Conservation (phyloP, 2,329 filamentous ascomycete genomes). For the Fusarium sp. region DNA sequence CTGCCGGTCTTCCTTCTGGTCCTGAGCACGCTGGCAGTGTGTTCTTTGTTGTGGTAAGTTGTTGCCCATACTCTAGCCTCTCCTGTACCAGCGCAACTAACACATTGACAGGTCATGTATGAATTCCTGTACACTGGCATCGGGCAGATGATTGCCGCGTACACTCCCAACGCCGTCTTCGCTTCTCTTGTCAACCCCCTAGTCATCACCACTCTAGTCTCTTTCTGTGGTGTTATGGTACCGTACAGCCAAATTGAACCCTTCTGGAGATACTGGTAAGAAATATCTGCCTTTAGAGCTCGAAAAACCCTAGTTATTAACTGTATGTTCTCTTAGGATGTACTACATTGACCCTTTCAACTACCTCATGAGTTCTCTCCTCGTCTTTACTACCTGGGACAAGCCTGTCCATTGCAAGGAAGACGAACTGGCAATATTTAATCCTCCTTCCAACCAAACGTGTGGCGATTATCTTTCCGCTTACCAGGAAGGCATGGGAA, state of each 20-base stretch:
- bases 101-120: background rate
- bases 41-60: background rate
- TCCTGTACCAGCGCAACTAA: background rate
- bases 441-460: background rate
- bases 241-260: background rate
- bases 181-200: background rate
- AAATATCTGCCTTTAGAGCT: background rate
- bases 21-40: background rate
- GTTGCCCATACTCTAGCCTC: background rate
- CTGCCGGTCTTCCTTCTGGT: background rate
- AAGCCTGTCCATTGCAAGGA: background rate
- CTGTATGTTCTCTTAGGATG: background rate
- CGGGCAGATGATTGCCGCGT: background rate
- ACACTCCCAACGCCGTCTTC: background rate
- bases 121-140: background rate
- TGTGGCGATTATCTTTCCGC: background rate
- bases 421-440: background rate
- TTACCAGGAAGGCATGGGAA: background rate
- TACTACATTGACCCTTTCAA: background rate
- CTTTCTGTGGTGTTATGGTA: background rate
- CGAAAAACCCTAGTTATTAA: background rate
- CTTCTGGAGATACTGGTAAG: conserved; percentile 1
- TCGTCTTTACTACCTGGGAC: background rate
- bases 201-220: background rate
- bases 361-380: background rate